Evolutionary conservation across 2,329 filamentous ascomycete genomes (phyloP), one percentile per base, ranked within the genome.

Genomic region (Penicillium sp.): DNA sequence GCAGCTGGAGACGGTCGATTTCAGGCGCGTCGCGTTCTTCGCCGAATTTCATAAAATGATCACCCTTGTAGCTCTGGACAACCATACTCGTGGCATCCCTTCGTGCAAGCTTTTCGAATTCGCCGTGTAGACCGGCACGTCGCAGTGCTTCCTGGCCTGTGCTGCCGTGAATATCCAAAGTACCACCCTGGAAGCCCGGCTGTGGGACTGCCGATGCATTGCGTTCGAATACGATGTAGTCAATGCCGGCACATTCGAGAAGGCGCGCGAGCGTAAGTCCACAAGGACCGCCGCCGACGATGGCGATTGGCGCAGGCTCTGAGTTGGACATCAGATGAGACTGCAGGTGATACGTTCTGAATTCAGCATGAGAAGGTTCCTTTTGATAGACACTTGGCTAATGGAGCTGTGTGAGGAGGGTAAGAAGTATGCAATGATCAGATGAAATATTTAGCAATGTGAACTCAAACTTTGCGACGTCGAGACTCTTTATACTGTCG

Each of bases 1-100:
- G 66, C 54, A 81, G 58, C 40, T 75, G 71, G 9, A 64, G 60
- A 3, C 79, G 76, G 63, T 81, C 79, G 53, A 81, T 79, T 64
- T 81, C 79, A 0, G 79, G 79, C 9, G 73, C 63, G 56, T 76
- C 73, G 10, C 65, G 67, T 1, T 66, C 68, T 40, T 73, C 69
- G 9, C 67, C 70, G 42, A 45, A 65, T 5, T 17, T 55, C 26
- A 24, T 53, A 15, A 19, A 12, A n/a, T 8, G 26, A 7, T 59
- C 35, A 6, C 62, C 58, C 19, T 56, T 44, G 12, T 37, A 58
- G 24, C 56, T 56, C 17, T 58, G 57, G 44, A 69, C 57, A 24
- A 58, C 26, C 15, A 64, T 59, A 9, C 55, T 61, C 22, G 62
- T 59, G 13, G 66, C 66, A 24, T 66, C 62, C 15, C 58, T 60